Evolutionary conservation across 345 rosid genomes (phyloP).

Genomic region (thale cress (Arabidopsis thaliana)): DNA sequence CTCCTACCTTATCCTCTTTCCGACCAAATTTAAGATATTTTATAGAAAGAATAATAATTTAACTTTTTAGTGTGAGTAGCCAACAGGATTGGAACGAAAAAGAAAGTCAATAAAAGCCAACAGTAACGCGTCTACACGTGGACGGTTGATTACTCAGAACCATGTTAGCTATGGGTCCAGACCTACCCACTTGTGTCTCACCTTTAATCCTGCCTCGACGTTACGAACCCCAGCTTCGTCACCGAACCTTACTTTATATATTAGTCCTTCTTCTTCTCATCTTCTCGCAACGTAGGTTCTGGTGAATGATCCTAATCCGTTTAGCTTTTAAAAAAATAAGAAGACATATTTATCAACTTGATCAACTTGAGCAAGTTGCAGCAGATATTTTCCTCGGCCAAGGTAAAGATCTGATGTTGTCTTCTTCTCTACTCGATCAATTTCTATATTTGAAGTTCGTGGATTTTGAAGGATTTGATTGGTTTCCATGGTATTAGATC

Average conservation of each 20-base stretch:
- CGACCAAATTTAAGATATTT: conserved; percentile 34
- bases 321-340: not conserved
- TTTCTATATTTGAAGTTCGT: not conserved
- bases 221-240: conserved; percentile 16
- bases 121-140: conserved; percentile 49
- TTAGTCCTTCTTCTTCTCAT: not conserved
- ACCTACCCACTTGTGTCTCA: conserved; percentile 41
- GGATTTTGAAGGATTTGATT: conserved; percentile 4
- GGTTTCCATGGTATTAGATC: not conserved
- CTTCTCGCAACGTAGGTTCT: conserved; percentile 26
- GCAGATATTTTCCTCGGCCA: conserved; percentile 30
- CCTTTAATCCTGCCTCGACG: not conserved
- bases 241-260: conserved; percentile 40
- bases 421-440: conserved; percentile 25
- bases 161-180: conserved; percentile 30
- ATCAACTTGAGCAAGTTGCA: conserved; percentile 22
- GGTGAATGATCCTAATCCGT: conserved; percentile 34
- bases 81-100: conserved; percentile 32
- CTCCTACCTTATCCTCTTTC: conserved; percentile 44
- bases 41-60: conserved; percentile 18
- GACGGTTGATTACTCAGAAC: conserved; percentile 38
- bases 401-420: conserved; percentile 31
- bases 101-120: conserved; percentile 39
- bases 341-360: conserved; percentile 19
- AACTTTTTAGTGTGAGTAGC: conserved; percentile 22